A percentile compares a stretch with the other conserved stretches of the same genome.
phyloP scores from a whole-genome alignment of 305 asterid genomes.

The Ilex paraguariensis region DNA sequence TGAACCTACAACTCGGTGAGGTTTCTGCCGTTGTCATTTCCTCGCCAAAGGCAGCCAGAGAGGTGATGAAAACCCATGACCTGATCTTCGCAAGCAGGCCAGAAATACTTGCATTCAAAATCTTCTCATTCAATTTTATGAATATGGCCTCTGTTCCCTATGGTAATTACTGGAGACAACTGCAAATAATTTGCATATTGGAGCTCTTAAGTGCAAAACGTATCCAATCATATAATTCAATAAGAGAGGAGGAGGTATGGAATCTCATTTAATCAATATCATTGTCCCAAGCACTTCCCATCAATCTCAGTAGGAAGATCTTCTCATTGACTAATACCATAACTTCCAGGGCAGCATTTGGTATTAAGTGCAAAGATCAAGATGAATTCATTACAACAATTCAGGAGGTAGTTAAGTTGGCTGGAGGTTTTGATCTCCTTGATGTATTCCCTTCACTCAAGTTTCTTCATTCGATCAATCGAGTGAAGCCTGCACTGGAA shows the following conservation, averaged over 20 bases:
- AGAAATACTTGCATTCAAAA: conserved; percentile 6
- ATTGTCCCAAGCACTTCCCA: neutral
- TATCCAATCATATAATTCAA: conserved; percentile 15
- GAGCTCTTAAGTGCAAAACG: conserved; percentile 27
- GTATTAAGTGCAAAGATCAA: conserved; percentile 3
- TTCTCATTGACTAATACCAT: conserved; percentile 2
- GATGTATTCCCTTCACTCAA: conserved; percentile 39
- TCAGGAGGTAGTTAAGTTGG: conserved; percentile 17
- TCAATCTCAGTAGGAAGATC: conserved; percentile 13
- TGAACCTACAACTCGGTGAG: conserved; percentile 34
- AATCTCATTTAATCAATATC: conserved; percentile 10
- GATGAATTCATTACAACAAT: conserved; percentile 10
- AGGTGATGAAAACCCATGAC: conserved; percentile 32
- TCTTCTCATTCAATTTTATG: conserved; percentile 12
- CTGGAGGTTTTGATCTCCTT: conserved; percentile 29
- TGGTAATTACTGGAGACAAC: conserved; percentile 34
- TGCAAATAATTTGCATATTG: conserved; percentile 22
- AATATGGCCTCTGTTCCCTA: conserved; percentile 15
- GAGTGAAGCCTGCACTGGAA: conserved; percentile 14
- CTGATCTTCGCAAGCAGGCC: conserved; percentile 25
- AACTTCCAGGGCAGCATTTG: conserved; percentile 19
- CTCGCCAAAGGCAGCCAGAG: conserved; percentile 23
- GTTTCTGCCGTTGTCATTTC: conserved; percentile 21
- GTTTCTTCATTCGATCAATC: conserved; percentile 21
- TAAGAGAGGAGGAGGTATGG: conserved; percentile 10